Percentiles rank a stretch among this genome's conserved stretches.
Conservation (phyloP, 768 basidiomycete genomes). For the Mycena vitilis region DNA sequence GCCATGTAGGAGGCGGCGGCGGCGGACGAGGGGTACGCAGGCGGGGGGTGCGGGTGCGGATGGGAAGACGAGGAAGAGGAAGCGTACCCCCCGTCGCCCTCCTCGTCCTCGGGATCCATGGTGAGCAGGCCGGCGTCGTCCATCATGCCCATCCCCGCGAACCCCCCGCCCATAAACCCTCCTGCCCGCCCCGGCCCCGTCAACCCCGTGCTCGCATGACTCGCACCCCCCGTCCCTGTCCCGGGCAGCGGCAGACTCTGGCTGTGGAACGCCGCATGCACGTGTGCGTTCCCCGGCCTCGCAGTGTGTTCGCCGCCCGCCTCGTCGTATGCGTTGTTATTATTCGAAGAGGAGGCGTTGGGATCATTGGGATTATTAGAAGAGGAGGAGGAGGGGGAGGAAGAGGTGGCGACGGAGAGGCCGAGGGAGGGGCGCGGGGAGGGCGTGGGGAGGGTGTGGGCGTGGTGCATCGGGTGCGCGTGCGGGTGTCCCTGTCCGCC, state of each 20-base stretch:
- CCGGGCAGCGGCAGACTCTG: constrained; percentile 35
- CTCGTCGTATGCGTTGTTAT: not conserved
- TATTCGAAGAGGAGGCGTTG: constrained; percentile 43
- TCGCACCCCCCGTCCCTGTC: too few relatives aligned
- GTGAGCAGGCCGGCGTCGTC: constrained; percentile 25
- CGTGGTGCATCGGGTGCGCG: constrained; percentile 21
- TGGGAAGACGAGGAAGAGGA: not conserved
- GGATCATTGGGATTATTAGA: constrained; percentile 40
- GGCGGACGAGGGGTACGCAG: too few relatives aligned
- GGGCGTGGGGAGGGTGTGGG: constrained; percentile 21
- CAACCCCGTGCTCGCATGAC: too few relatives aligned
- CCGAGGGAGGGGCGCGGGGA: constrained; percentile 44
- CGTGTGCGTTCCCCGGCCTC: constrained; percentile 59
- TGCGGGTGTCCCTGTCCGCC: not conserved
- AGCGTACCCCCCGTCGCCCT: not conserved
- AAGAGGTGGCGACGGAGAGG: constrained; percentile 51
- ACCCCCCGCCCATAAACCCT: too few relatives aligned
- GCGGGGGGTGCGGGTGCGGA: too few relatives aligned
- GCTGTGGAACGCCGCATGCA: constrained; percentile 56
- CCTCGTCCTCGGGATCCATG: constrained; percentile 28
- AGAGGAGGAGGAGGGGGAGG: constrained; percentile 47
- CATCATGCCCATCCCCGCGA: constrained; percentile 12
- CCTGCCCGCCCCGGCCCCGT: too few relatives aligned
- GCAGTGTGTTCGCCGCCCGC: constrained; percentile 59
- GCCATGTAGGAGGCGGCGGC: too few relatives aligned